Evolutionary conservation across 495 filamentous ascomycete genomes (phyloP), one percentile per base, ranked within the genome.

Genomic region (Aspergillus wentii): DNA sequence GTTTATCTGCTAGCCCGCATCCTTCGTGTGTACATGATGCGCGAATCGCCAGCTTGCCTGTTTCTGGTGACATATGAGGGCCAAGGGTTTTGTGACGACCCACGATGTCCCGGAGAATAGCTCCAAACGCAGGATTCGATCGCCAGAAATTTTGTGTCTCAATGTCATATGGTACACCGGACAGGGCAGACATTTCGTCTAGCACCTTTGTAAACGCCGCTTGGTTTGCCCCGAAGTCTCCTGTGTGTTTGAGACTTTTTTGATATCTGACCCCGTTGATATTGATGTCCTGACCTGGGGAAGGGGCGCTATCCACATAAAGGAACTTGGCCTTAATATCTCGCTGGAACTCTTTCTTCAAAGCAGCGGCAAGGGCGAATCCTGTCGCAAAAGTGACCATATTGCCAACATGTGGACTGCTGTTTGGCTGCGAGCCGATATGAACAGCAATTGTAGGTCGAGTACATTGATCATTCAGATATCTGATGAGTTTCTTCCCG

Each of bases 281-380:
- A 9, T 29, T 23, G 11, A 33, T 15, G 2, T 41, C 44, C 8
- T 50, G 10, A 4, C 40, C 43, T 8, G 22, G 38, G 11, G 48
- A 38, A 11, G 56, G 54, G 5, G 54, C 48, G 11, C 41, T 59
- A 38, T 59, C 56, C 11, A 59, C 45, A 17, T 49, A 46, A n/a
- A 46, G 44, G 15, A 60, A 41, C 30, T 48, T 37, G n/a, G 52
- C 51, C 8, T 37, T 34, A 23, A 57, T 40, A 11, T 43, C 25
- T 8, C 42, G 51, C 16, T 18, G 17, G 8, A 29, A 38, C 2
- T 9, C 7, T n/a, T 46, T 40, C 19, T 46, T 43, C 15, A 50
- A 32, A 8, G 30, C 42, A 17, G 35, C 42, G 30, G 54, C 54
- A 4, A 60, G 29, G 5, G 43, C 39, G 23, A 60, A 60, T 18